A percentile compares a stretch with the other conserved stretches of the same genome.
Evolutionary conservation across 2,329 filamentous ascomycete species (phyloP).

Genomic region (Phialophora verrucosa): DNA sequence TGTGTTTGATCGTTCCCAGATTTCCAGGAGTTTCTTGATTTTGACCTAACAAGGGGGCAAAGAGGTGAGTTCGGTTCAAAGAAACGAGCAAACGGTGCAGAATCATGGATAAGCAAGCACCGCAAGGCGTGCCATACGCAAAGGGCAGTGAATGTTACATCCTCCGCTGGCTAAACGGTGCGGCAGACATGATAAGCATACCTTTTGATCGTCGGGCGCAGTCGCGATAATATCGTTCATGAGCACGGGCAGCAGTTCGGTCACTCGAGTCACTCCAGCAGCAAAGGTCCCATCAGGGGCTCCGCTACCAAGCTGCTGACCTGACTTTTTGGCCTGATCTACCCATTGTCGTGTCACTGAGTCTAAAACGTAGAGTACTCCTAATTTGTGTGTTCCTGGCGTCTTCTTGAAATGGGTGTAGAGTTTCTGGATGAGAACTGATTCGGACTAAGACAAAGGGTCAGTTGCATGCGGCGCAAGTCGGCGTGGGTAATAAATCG

Average conservation of each 20-base stretch:
- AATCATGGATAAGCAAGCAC: conserved; percentile 4
- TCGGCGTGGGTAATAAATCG: conserved; percentile 12
- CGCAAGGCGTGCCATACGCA: conserved; percentile 3
- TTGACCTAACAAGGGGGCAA: conserved; percentile 74
- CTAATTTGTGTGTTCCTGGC: conserved; percentile 93
- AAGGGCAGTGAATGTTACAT: conserved; percentile 3
- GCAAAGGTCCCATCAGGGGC: conserved; percentile 91
- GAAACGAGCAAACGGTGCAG: conserved; percentile 10
- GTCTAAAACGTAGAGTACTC: conserved; percentile 99
- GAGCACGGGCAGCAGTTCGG: conserved; percentile 87
- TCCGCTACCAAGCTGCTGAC: conserved; percentile 78
- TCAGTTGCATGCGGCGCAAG: conserved; percentile 39
- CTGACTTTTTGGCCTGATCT: conserved; percentile 86
- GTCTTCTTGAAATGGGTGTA: conserved; percentile 97
- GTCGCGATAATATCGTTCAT: conserved; percentile 94
- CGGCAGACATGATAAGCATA: conserved; percentile 59
- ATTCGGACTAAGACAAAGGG: conserved; percentile 75
- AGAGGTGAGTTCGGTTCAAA: conserved; percentile 54
- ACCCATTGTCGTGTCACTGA: conserved; percentile 99
- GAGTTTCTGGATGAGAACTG: conserved; percentile 91
- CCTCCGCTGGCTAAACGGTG: conserved; percentile 1
- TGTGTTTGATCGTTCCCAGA: conserved; percentile 95
- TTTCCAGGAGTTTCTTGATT: conserved; percentile 92
- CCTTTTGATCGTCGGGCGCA: conserved; percentile 94
- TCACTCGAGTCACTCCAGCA: conserved; percentile 94